phyloP scores from a whole-genome alignment of 1,284 basidiomycete genomes.

The Tylopilus orsonianus region DNA sequence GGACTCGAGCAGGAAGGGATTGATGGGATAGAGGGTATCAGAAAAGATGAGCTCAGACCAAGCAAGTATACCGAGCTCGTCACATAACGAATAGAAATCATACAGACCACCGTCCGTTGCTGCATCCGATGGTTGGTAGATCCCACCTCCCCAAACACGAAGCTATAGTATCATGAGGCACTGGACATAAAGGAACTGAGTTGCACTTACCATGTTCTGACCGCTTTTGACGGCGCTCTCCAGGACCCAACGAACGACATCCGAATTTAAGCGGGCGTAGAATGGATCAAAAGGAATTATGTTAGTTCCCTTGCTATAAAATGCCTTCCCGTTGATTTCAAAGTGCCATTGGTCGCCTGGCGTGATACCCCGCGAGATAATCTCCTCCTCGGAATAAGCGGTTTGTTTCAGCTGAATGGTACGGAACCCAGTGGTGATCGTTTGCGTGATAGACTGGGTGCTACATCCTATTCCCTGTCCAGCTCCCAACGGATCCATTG shows the following conservation, averaged over 20 bases:
- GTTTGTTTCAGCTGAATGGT: conserved; percentile 53
- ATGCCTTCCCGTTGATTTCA: conserved; percentile 53
- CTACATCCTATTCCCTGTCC: not conserved
- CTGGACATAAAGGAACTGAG: not conserved
- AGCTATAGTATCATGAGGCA: conserved; percentile 36
- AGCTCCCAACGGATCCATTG: conserved; percentile 19
- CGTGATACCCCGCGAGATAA: conserved; percentile 47
- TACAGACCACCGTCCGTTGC: conserved; percentile 48
- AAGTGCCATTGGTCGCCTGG: conserved; percentile 63
- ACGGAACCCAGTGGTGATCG: conserved; percentile 54
- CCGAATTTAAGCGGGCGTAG: conserved; percentile 50
- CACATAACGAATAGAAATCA: conserved; percentile 58
- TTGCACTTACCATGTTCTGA: conserved; percentile 54
- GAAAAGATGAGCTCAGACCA: conserved; percentile 68
- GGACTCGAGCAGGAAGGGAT: conserved; percentile 51
- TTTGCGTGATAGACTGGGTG: conserved; percentile 27
- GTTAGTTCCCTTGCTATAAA: conserved; percentile 56
- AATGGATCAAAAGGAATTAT: conserved; percentile 63
- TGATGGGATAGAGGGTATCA: conserved; percentile 56
- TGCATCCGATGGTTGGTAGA: conserved; percentile 47
- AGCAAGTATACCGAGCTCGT: conserved; percentile 61
- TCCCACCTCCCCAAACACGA: conserved; percentile 59
- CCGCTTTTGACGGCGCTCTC: conserved; percentile 55
- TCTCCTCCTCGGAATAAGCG: conserved; percentile 46
- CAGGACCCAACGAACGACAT: conserved; percentile 54